Evolutionary conservation across 192 early-diverging fungal species (phyloP), one percentile per base, ranked within the genome.

Genomic region (Coemansia sp.): DNA sequence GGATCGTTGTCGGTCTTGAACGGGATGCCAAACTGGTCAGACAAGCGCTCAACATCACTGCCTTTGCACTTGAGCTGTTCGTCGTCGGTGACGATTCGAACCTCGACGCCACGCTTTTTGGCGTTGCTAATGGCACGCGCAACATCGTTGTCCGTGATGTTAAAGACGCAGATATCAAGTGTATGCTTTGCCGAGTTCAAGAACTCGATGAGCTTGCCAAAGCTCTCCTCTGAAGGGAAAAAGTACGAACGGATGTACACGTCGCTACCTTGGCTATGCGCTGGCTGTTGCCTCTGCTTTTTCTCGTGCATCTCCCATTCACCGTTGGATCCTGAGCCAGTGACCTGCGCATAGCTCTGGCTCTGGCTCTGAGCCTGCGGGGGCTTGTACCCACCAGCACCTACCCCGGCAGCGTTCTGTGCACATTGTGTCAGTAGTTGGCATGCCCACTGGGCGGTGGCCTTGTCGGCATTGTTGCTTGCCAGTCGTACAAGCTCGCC

Each of bases 81-180:
- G 61, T 87, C 87, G 67, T 91, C 90, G 5, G 87, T 85, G 69
- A 91, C 87, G 59, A 91, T 91, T 48, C 88, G 86, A 58, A 91
- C 79, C 11, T 85, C 64, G 52, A 85, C 75, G 33, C 76, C 79
- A 11, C 81, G 73, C 61, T 79, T 59, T 61, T 84, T 83, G 35
- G 88, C 88, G 13, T 74, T 70, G 67, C 84, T 81, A n/a, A 91
- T 77, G 23, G 85, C 87, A 20, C 85, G 85, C 49, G 89, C 86
- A 52, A 90, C 58, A 50, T 88, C 87, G 59, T 91, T 87, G 66
- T 90, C 89, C 3, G 90, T 89, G 62, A 91, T 85, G 68, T 86
- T 87, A 76, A 87, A 91, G 14, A 91, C 88, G 62, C 87, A 88
- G 41, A 88, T 84, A 66, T 91, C 90, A 36, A 91, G 78, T 4